These are phyloP conservation scores for Eucalyptus leucophloia DNA, from an alignment of 345 rosid genomes.

Conservation along the genomic window DNA sequence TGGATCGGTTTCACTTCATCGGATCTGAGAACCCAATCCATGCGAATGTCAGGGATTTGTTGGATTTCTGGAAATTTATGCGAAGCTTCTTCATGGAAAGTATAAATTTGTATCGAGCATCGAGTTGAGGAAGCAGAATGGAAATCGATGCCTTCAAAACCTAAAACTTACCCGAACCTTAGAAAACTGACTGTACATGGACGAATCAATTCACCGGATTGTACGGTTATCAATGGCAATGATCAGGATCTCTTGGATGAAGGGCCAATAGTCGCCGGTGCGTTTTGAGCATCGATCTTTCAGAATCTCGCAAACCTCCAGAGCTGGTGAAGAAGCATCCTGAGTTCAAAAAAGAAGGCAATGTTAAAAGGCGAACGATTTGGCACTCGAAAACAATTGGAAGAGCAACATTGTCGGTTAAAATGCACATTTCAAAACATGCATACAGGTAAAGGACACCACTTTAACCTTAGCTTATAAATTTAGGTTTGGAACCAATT, in stretches of 20 bases:
- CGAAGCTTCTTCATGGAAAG: rapidly evolving
- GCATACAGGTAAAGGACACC: not conserved
- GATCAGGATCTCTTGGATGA: no score
- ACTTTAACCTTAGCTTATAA: no score
- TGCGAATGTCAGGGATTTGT: no score
- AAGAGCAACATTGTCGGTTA: not conserved
- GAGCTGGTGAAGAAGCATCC: conserved; percentile 28
- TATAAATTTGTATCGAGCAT: no score
- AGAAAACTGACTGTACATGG: rapidly evolving
- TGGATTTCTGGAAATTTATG: rapidly evolving
- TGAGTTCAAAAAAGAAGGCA: not conserved
- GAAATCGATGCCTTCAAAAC: not conserved
- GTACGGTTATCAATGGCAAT: rapidly evolving
- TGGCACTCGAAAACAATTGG: not conserved
- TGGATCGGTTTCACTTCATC: no score
- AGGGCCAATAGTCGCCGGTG: no score
- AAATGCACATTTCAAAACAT: not conserved
- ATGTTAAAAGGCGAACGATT: not conserved
- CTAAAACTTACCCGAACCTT: no score
- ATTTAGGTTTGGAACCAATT: not conserved
- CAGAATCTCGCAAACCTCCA: no score
- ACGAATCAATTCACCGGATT: not conserved
- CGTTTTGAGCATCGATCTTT: no score
- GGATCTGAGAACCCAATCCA: no score
- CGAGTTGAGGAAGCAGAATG: no score